phyloP scores from a whole-genome alignment of 2,329 filamentous ascomycete genomes.

The Ambrosiella beaveri region DNA sequence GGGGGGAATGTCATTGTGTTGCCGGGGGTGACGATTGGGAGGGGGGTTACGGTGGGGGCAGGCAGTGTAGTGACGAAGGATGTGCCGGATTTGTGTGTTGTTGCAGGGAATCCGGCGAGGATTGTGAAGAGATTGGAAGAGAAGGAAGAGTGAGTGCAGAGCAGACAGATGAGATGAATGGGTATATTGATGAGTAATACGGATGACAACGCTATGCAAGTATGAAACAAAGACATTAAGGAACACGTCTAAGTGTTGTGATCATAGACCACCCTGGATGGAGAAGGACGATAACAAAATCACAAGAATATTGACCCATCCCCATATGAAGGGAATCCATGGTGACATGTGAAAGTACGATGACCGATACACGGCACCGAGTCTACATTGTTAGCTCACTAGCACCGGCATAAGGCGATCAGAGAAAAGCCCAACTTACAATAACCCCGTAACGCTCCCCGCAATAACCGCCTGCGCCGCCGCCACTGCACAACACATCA shows the following conservation, averaged over 20 bases:
- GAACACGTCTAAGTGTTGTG: background rate
- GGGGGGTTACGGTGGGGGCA: constrained; percentile 57
- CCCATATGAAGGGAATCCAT: constrained; percentile 86
- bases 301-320: constrained; percentile 63
- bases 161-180: background rate
- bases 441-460: constrained; percentile 61
- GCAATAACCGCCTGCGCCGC: constrained; percentile 62
- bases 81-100: constrained; percentile 44
- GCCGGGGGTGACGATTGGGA: constrained; percentile 62
- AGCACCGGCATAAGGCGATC: background rate
- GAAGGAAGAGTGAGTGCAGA: constrained; percentile 8
- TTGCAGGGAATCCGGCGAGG: constrained; percentile 50
- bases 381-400: constrained; percentile 25
- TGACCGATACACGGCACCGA: constrained; percentile 64
- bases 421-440: constrained; percentile 37
- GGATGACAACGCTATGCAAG: background rate
- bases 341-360: constrained; percentile 86
- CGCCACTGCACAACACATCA: constrained; percentile 54
- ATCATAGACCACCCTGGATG: constrained; percentile 72
- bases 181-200: background rate
- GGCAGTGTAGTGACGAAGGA: constrained; percentile 71
- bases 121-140: constrained; percentile 23
- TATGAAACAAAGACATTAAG: background rate
- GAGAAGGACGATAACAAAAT: constrained; percentile 78
- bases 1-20: constrained; percentile 55